A percentile compares a stretch with the other conserved stretches of the same genome.
Conservation (phyloP, 768 basidiomycete genomes). For the Suillus spraguei region DNA sequence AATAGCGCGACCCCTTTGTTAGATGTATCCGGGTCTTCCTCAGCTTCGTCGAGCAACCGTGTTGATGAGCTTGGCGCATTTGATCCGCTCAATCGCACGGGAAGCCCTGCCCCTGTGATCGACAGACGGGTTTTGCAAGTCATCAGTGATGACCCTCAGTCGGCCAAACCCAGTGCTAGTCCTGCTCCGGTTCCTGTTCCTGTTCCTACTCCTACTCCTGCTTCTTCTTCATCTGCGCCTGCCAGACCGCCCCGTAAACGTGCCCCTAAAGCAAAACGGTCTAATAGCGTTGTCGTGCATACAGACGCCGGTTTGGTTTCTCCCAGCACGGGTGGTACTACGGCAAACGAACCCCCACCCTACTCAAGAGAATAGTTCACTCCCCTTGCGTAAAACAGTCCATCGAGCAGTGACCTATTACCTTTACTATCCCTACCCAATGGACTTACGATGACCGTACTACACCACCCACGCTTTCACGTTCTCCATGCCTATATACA, state of each 20-base stretch:
- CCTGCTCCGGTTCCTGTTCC: not conserved
- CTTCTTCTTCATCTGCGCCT: slow-evolving; percentile 2
- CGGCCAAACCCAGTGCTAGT: slow-evolving; percentile 17
- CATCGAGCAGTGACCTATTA: not conserved
- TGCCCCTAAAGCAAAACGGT: not conserved
- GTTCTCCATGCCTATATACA: slow-evolving; percentile 12
- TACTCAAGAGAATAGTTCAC: slow-evolving; percentile 21
- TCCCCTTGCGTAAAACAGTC: not conserved
- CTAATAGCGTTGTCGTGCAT: slow-evolving; percentile 25
- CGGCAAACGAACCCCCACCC: slow-evolving; percentile 22
- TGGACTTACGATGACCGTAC: slow-evolving; percentile 15
- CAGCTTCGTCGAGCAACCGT: slow-evolving; percentile 16
- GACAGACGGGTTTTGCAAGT: slow-evolving; percentile 33
- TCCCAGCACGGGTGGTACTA: slow-evolving; percentile 1
- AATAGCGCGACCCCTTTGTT: slow-evolving; percentile 7
- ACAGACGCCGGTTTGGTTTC: slow-evolving; percentile 27
- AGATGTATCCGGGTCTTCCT: not conserved
- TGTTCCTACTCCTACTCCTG: not conserved
- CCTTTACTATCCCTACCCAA: not conserved
- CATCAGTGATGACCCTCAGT: slow-evolving; percentile 25
- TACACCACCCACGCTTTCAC: slow-evolving; percentile 12
- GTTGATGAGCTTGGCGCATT: slow-evolving; percentile 22
- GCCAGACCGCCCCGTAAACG: not conserved
- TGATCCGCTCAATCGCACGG: slow-evolving; percentile 22
- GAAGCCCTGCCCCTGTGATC: slow-evolving; percentile 21